Evolutionary conservation across 78 protist species (phyloP), one percentile per base, ranked within the genome.

Genomic region (Dictyostelium firmibasis): DNA sequence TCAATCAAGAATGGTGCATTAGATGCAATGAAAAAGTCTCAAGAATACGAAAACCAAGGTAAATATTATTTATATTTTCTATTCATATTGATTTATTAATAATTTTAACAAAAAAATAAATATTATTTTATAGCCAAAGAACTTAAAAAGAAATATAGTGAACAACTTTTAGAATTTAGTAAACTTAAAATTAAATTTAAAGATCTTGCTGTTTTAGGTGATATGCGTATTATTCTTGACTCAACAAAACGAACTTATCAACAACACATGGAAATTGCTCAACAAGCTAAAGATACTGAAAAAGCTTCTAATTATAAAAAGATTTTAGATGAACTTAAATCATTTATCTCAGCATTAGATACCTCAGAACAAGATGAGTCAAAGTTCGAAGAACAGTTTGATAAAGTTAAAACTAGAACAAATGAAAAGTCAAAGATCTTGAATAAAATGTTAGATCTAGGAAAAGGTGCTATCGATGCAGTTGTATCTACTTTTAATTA

Each of bases 151-250:
- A 8, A 18, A 38, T 76, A 76, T n/a, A 16, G 36, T 1, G 16
- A 16, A 23, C 83, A 76, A 41, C 47, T 76, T 38, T 20, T 2
- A 33, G 83, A 76, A 38, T 76, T 76, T 41, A 23, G 83, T 38
- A n/a, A 76, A n/a, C 53, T 75, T 23, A 38, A 75, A 75, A 38
- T 13, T 29, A 75, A 75, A 75, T 75, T 75, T 75, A 33, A 38
- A 38, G 53, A 38, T 75, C 82, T 75, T 75, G 36, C 82, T 0
- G 82, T 75, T 75, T 75, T 75, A 38, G 82, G 82, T 20, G 82
- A 75, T 75, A 75, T 75, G 14, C 60, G 53, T 38, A 8, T 38
- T 23, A 75, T 75, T 75, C 82, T 75, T 23, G 0, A 38, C 38
- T 75, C 82, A 36, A 13, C 53, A 75, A 36, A 18, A 38, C 4